phyloP scores from a whole-genome alignment of 129 eudicot genomes.

The Kitagawia praeruptora region DNA sequence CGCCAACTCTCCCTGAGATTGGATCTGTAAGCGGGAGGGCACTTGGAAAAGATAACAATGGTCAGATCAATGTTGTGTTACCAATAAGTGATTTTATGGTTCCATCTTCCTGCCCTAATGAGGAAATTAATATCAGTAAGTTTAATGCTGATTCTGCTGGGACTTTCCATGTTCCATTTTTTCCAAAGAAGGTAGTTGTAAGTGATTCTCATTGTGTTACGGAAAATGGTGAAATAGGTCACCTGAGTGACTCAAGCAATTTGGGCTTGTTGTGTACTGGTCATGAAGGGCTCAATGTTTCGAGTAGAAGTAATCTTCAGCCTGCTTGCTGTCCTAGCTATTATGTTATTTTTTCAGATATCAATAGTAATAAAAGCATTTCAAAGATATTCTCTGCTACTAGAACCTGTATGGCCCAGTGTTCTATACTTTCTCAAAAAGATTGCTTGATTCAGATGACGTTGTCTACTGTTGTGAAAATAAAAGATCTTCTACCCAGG shows the following conservation, averaged over 20 bases:
- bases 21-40: conserved; percentile 20
- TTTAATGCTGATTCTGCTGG: neutral
- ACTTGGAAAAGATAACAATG: conserved; percentile 18
- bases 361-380: conserved; percentile 39
- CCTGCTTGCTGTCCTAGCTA: conserved; percentile 14
- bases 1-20: conserved; percentile 62
- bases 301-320: neutral
- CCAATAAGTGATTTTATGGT: neutral
- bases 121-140: conserved; percentile 21
- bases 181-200: neutral
- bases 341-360: conserved; percentile 44
- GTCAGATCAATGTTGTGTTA: conserved; percentile 10
- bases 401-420: conserved; percentile 29
- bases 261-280: neutral
- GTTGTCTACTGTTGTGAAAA: conserved; percentile 27
- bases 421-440: conserved; percentile 23
- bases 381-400: conserved; percentile 38
- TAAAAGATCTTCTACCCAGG: conserved; percentile 46
- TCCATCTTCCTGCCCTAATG: conserved; percentile 15
- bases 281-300: neutral
- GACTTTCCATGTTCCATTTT: conserved; percentile 3
- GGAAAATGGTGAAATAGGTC: conserved; percentile 4
- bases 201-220: neutral
- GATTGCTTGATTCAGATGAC: conserved; percentile 20
- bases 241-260: neutral